phyloP scores from a whole-genome alignment of 2,329 filamentous ascomycete species.

The Knufia fluminis region DNA sequence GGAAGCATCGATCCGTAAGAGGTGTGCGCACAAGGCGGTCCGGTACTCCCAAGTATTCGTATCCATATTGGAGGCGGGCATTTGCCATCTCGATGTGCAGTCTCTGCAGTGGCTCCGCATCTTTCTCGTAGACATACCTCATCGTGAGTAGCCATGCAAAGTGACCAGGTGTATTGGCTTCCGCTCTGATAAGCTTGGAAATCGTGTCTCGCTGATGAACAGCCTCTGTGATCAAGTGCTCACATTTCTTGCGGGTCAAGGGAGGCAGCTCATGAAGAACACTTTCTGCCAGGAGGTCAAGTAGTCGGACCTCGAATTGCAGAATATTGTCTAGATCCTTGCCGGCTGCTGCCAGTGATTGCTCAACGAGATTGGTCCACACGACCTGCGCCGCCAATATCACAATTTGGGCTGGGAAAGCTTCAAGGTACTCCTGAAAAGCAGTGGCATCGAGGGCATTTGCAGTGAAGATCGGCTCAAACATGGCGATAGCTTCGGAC shows the following conservation, averaged over 20 bases:
- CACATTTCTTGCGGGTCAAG: conserved; percentile 88
- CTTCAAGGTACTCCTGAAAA: conserved; percentile 70
- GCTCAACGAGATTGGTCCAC: conserved; percentile 83
- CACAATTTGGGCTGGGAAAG: conserved; percentile 87
- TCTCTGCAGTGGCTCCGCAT: conserved; percentile 72
- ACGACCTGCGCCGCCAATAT: conserved; percentile 88
- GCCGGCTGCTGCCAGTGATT: conserved; percentile 63
- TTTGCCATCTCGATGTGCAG: conserved; percentile 95
- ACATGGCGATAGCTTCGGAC: conserved; percentile 74
- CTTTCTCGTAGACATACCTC: conserved; percentile 81
- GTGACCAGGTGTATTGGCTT: conserved; percentile 66
- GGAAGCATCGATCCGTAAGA: conserved; percentile 94
- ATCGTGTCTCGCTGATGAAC: conserved; percentile 95
- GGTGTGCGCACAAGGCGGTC: conserved; percentile 94
- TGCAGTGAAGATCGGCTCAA: conserved; percentile 66
- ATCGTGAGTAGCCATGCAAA: conserved; percentile 94
- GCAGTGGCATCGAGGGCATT: conserved; percentile 59
- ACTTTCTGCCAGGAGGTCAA: conserved; percentile 76
- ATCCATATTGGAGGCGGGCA: conserved; percentile 87
- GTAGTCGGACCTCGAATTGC: conserved; percentile 72
- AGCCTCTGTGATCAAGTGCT: conserved; percentile 97
- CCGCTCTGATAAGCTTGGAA: conserved; percentile 68
- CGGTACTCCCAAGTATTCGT: conserved; percentile 93
- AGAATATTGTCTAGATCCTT: conserved; percentile 60
- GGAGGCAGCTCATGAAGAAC: conserved; percentile 83